Evolutionary conservation across 768 basidiomycete genomes (phyloP), one percentile per base, ranked within the genome.

Genomic region (Kwoniella dendrophila): DNA sequence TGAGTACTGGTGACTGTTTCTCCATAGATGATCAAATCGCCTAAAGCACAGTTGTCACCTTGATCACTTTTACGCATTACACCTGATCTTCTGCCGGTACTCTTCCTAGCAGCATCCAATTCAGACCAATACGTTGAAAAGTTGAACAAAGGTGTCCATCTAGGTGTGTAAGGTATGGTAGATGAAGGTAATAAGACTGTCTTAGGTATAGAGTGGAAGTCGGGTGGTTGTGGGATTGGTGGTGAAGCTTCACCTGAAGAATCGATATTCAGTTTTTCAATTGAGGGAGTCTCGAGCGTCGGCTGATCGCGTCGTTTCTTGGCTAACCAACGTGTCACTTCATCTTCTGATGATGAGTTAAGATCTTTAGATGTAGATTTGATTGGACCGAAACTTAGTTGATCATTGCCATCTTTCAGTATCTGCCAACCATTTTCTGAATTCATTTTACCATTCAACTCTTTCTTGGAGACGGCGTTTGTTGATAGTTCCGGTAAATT

Each of bases 1-100:
- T 98, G 96, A 0, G 95, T 98, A 68, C 90, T 93, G 1, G 92
- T 92, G 11, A 99, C 89, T 0, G 86, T 86, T 77, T 96, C 91
- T 32, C 89, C 88, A 66, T 97, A 97, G 8, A 94, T 68, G 29
- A 97, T 74, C 36, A 85, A 83, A 62, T 94, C 91, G 0, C 93
- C 93, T 3, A 89, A 76, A 2, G 85, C 84, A 62, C 70, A 70
- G 33, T 32, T 59, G 1, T 60, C 45, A 4, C 69, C 72, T n/a
- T 66, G 40, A 24, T 43, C 32, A 16, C 43, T 59, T 43, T 66
- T 64, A 0, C 66, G 41, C 66, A 67, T 3, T 7, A 61, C 56
- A 0, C 68, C 65, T 16, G 62, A 62, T 34, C 64, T 49, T 51
- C 69, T 63, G 11, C 74, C 70, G 26, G 30, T 49, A 11, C 67